These are phyloP conservation scores for Ustanciosporium gigantosporum DNA, from an alignment of 1,284 basidiomycete species.

Conservation along the genomic window DNA sequence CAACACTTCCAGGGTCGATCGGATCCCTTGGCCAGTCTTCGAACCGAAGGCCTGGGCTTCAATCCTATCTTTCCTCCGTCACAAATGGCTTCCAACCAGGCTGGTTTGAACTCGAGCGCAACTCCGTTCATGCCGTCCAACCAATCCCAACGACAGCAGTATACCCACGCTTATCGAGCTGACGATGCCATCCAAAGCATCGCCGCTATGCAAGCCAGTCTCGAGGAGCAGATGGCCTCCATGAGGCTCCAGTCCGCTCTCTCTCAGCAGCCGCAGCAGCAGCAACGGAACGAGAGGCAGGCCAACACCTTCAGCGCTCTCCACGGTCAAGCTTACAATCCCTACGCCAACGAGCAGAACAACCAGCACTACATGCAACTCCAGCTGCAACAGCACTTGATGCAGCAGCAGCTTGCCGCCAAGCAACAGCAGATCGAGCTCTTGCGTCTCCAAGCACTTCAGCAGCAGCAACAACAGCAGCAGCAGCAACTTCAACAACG, in stretches of 20 bases:
- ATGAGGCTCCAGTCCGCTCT: constrained; percentile 39
- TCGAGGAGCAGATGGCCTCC: constrained; percentile 47
- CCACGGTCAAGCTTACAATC: constrained; percentile 34
- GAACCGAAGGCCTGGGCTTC: constrained; percentile 45
- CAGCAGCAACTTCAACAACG: constrained; percentile 10
- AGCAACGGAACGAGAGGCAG: constrained; percentile 17
- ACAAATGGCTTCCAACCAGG: constrained; percentile 1
- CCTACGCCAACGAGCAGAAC: constrained; percentile 15
- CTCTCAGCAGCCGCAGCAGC: constrained; percentile 9
- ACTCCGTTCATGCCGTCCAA: constrained; percentile 24
- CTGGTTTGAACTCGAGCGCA: constrained; percentile 32
- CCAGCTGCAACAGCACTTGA: constrained; percentile 17
- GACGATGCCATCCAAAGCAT: constrained; percentile 18
- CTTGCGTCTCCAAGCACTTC: constrained; percentile 43
- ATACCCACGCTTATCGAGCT: too few relatives aligned
- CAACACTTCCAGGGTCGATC: constrained; percentile 32
- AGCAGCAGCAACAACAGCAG: constrained; percentile 30
- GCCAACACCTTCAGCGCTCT: neutral
- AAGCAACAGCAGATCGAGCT: constrained; percentile 46
- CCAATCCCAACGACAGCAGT: neutral
- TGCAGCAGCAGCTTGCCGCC: constrained; percentile 32
- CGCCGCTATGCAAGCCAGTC: constrained; percentile 20
- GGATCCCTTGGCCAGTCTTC: constrained; percentile 38
- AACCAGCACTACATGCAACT: constrained; percentile 43
- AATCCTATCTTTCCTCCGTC: constrained; percentile 29